Evolutionary conservation across 441 rosid species (phyloP).

Genomic region (Viola pubescens): DNA sequence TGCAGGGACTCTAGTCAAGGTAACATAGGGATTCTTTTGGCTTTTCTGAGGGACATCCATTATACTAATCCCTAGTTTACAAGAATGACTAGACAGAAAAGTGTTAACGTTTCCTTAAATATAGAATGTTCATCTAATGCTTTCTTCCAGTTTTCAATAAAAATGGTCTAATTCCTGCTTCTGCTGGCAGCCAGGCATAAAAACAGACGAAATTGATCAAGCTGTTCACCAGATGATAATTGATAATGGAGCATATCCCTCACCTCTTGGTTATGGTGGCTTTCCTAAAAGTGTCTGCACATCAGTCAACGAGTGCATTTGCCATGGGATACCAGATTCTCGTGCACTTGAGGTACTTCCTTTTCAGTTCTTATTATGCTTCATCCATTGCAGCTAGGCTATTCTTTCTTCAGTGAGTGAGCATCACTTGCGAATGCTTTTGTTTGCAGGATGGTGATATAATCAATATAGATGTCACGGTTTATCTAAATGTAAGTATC

Average conservation of each 20-base stretch:
- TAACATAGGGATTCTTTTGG: slow-evolving; percentile 18
- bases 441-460: slow-evolving; percentile 86
- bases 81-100: no score
- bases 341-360: slow-evolving; percentile 61
- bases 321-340: slow-evolving; percentile 96
- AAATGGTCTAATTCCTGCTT: slow-evolving; percentile 17
- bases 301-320: slow-evolving; percentile 90
- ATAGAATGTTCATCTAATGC: no score
- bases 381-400: slow-evolving; percentile 5
- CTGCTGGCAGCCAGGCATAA: slow-evolving; percentile 73
- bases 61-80: no score
- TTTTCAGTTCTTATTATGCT: slow-evolving; percentile 11
- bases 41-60: not conserved
- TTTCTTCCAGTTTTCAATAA: not conserved
- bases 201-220: slow-evolving; percentile 76
- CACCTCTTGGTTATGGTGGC: slow-evolving; percentile 95
- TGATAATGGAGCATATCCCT: slow-evolving; percentile 94
- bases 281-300: slow-evolving; percentile 98
- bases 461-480: slow-evolving; percentile 86
- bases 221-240: slow-evolving; percentile 90
- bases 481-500: slow-evolving; percentile 60
- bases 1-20: slow-evolving; percentile 88
- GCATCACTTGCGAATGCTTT: slow-evolving; percentile 4
- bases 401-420: slow-evolving; percentile 1
- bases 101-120: no score